Base-by-base conservation (phyloP, 495 filamentous ascomycete species). In the Aspergillus baeticus region DNA sequence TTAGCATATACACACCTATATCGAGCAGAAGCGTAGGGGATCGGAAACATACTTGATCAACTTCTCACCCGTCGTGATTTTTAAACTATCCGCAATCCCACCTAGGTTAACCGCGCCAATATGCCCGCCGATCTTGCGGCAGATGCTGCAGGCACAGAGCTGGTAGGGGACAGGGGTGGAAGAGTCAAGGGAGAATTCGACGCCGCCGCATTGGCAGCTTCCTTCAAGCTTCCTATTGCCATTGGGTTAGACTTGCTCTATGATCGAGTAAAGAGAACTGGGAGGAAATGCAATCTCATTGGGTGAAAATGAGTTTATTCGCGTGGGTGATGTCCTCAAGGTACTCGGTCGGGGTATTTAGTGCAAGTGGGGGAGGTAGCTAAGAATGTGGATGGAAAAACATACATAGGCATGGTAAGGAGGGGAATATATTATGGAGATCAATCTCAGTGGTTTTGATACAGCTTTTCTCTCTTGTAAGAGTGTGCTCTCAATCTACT, bases 91-190 rank as follows among this genome's bases (percentile, higher is more conserved):
- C 33, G 72, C 71, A 23, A 78, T 73, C 11, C 75, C 80, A 13
- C 80, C 80, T 2, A 82, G 67, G 50, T 84, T 83, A 20, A 81
- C 77, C 20, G 65, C 67, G 8, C 81, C 80, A 43, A 61, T 59
- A 53, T 79, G 73, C 22, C 80, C 79, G 22, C 73, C 76, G 23
- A 78, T 69, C 64, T 83, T 82, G 49, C 80, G 77, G 49, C 79
- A 84, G 62, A 83, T 84, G 51, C 77, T 77, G 59, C 79, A 83
- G 15, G 77, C 77, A 54, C 81, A 84, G 44, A 81, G 72, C 59
- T 83, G 78, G 55, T 80, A 84, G 2, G 80, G 81, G 0, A 82
- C 78, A 4, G 81, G 80, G 0, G 81, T 81, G 20, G 73, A 66
- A 0, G 79, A 82, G 37, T 79, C 60, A 21, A 82, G 66, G 10